Conservation (phyloP, 2,329 filamentous ascomycete genomes). For the Neofusicoccum sp. region DNA sequence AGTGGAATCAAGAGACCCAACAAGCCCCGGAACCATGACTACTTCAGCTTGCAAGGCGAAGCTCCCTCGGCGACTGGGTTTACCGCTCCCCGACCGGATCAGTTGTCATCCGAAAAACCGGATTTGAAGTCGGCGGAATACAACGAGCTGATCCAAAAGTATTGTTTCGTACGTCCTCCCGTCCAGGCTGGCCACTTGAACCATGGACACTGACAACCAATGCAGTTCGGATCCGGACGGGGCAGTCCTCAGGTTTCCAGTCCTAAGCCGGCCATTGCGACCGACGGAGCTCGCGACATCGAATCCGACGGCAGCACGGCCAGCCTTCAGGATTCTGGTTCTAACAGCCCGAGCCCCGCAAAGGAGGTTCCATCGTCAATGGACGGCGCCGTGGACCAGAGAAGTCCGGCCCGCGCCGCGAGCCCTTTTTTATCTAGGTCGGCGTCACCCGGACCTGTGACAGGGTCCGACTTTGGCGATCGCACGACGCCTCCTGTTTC, state of each 20-base stretch:
- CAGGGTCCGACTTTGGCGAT: constrained; percentile 40
- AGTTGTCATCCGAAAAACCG: constrained; percentile 60
- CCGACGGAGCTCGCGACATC: constrained; percentile 33
- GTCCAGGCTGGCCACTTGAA: constrained; percentile 32
- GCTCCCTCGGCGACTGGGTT: constrained; percentile 27
- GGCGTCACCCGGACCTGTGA: constrained; percentile 43
- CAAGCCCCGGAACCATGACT: constrained; percentile 24
- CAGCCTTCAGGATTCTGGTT: constrained; percentile 35
- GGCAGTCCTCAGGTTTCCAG: constrained; percentile 33
- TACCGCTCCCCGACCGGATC: constrained; percentile 51
- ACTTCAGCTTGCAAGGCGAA: constrained; percentile 38
- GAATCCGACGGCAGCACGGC: constrained; percentile 27
- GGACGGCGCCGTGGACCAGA: constrained; percentile 40
- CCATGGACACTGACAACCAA: constrained; percentile 38
- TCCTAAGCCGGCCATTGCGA: constrained; percentile 19
- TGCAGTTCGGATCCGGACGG: constrained; percentile 53
- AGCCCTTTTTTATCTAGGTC: constrained; percentile 40
- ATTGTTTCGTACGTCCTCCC: constrained; percentile 87
- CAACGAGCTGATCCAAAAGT: constrained; percentile 96
- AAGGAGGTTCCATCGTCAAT: constrained; percentile 26
- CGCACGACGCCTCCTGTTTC: constrained; percentile 37
- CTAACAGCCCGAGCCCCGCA: constrained; percentile 37
- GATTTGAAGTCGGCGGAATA: constrained; percentile 85
- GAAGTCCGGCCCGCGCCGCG: constrained; percentile 26
- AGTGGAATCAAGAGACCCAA: constrained; percentile 45